Percentiles rank a stretch among this genome's conserved stretches.
Evolutionary conservation across 2,329 filamentous ascomycete species (phyloP).

Genomic region (Calonectria multiphialidica): DNA sequence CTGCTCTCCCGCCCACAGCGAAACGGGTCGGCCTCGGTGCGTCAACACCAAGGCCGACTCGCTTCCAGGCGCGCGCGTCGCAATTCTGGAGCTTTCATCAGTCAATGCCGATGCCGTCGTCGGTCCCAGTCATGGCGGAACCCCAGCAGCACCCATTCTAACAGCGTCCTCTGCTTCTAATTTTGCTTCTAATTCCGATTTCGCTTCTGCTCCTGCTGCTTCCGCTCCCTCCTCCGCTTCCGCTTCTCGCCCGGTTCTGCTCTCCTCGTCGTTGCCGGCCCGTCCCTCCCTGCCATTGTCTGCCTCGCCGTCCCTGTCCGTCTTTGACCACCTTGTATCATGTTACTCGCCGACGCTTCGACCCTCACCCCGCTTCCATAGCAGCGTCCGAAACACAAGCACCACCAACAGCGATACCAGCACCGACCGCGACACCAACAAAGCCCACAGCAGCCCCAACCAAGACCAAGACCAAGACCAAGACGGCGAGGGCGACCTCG

Average conservation of each 20-base stretch:
- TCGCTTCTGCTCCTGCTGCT: neutral
- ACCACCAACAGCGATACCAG: neutral
- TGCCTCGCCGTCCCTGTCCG: neutral
- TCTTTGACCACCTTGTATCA: conserved; percentile 11
- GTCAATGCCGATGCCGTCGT: neutral
- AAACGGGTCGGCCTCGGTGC: conserved; percentile 17
- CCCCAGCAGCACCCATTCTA: neutral
- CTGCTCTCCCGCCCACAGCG: neutral
- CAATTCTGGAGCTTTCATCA: conserved; percentile 6
- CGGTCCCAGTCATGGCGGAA: conserved; percentile 11
- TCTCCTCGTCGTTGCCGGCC: too few species aligned
- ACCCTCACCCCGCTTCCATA: conserved; percentile 2
- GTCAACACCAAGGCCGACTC: conserved; percentile 21
- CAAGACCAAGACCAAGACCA: neutral
- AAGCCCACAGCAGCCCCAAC: neutral
- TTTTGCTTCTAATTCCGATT: neutral
- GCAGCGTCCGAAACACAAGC: neutral
- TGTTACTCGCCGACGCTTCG: conserved; percentile 10
- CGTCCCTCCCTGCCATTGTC: neutral
- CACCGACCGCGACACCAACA: neutral
- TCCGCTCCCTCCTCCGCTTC: too few species aligned
- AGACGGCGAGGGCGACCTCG: neutral
- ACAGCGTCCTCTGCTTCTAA: neutral
- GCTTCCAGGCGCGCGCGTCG: conserved; percentile 1
- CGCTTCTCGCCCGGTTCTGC: too few species aligned